phyloP scores from a whole-genome alignment of 768 basidiomycete genomes.

The Naganishia friedmannii region DNA sequence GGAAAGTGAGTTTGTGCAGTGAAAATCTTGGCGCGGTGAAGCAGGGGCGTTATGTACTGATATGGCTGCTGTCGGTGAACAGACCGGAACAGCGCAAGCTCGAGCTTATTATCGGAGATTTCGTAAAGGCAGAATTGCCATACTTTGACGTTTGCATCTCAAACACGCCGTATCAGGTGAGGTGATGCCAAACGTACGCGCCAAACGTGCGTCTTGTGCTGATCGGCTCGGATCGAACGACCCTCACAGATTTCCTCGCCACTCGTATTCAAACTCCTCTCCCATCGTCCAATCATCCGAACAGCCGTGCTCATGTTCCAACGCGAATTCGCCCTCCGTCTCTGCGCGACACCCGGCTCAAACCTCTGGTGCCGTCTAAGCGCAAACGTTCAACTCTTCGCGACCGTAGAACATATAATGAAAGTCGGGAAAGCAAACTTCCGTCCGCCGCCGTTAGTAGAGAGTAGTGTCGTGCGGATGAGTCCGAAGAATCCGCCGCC shows the following conservation, averaged over 20 bases:
- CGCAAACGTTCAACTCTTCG: conserved; percentile 95
- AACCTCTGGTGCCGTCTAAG: conserved; percentile 88
- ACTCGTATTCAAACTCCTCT: conserved; percentile 91
- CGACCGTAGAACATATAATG: conserved; percentile 93
- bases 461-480: conserved; percentile 85
- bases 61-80: neutral
- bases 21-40: no score
- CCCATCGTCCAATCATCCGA: conserved; percentile 89
- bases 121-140: conserved; percentile 94
- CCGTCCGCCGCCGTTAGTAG: conserved; percentile 90
- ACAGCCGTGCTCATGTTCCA: conserved; percentile 99
- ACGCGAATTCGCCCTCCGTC: conserved; percentile 90
- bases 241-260: conserved; percentile 79
- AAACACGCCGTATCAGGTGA: conserved; percentile 93
- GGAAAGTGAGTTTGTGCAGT: conserved; percentile 98
- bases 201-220: neutral
- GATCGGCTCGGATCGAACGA: neutral
- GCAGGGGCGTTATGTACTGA: neutral
- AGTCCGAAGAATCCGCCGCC: conserved; percentile 92
- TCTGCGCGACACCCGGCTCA: conserved; percentile 79
- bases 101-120: conserved; percentile 93
- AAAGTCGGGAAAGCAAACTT: conserved; percentile 97
- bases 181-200: conserved; percentile 24
- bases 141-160: conserved; percentile 99
- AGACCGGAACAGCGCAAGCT: conserved; percentile 95